phyloP scores from a whole-genome alignment of 257 asterid genomes.

The Solanum pennellii region DNA sequence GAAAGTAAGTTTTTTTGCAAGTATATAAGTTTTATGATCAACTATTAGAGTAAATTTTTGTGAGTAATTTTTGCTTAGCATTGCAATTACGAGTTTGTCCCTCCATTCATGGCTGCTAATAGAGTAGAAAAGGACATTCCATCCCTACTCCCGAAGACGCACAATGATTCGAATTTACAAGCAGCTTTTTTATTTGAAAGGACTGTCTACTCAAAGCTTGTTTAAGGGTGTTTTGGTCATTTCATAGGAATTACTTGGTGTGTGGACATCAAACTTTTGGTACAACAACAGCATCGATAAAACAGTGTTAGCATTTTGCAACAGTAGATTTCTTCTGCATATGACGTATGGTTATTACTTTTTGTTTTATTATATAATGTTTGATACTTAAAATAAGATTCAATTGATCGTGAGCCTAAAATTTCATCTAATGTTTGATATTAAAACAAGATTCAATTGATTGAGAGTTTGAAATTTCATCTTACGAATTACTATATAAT shows the following conservation, averaged over 20 bases:
- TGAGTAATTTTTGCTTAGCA: not conserved
- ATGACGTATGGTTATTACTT: conserved; percentile 9
- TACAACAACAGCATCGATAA: conserved; percentile 17
- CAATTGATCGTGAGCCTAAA: not conserved
- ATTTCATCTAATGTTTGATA: not conserved
- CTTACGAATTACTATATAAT: too few relatives aligned
- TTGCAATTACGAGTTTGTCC: not conserved
- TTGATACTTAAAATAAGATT: not conserved
- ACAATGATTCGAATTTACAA: not conserved
- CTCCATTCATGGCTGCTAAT: not conserved
- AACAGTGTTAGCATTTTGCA: conserved; percentile 32
- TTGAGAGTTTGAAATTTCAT: not conserved
- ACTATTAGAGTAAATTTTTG: not conserved
- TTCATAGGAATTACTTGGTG: not conserved
- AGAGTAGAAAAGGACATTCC: not conserved
- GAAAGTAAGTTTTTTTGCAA: too few relatives aligned
- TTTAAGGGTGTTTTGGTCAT: not conserved
- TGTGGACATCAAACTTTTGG: not conserved
- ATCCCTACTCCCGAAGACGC: not conserved
- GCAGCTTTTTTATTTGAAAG: conserved; percentile 1
- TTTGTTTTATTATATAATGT: not conserved
- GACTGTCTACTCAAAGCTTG: not conserved
- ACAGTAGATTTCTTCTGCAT: conserved; percentile 29
- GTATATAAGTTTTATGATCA: not conserved
- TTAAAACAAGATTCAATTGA: not conserved